Evolutionary conservation across 371 early-diverging fungal genomes (phyloP), one percentile per base, ranked within the genome.

Genomic region (Aphelidium insulamus): DNA sequence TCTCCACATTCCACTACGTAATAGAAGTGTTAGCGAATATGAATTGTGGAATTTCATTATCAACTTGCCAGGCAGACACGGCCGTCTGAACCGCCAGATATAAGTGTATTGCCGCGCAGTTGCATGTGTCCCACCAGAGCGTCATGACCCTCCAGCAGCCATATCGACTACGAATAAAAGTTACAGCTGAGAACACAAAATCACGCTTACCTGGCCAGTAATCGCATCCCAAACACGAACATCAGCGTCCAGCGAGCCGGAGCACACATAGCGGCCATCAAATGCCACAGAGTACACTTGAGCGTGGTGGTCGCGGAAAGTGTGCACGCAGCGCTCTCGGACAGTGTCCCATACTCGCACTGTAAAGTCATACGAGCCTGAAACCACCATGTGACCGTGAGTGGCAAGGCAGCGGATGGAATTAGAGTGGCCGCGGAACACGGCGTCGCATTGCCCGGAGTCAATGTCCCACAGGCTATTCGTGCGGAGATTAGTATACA

Each of bases 41-140:
- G n/a, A n/a, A n/a, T n/a, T n/a, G n/a, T n/a, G n/a, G n/a, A n/a
- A n/a, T n/a, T n/a, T n/a, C n/a, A n/a, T n/a, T n/a, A n/a, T n/a
- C n/a, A n/a, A n/a, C n/a, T n/a, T n/a, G n/a, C n/a, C n/a, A 95
- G 68, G 26, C 79, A 69, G 19, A 82, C 57, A 25, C 70, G 69
- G 0, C 82, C 72, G 47, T 94, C 94, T 3, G 83, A 80, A 2
- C 82, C 72, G 11, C 79, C 84, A 30, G 70, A 83, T 25, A 81
- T 75, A 17, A 82, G 49, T 9, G 69, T 73, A 12, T 62, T 44
- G 7, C 69, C 66, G 0, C 70, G 66, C 20, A 80, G 54, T 34
- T 81, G 77, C 3, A 85, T 45, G 41, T 87, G 78, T 1, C 91
- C 83, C 4, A 82, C 83, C 2, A 83, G 61, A 0, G 77, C 73